Conservation (phyloP, 805 yeast species). For the Yarrowia bubula region DNA sequence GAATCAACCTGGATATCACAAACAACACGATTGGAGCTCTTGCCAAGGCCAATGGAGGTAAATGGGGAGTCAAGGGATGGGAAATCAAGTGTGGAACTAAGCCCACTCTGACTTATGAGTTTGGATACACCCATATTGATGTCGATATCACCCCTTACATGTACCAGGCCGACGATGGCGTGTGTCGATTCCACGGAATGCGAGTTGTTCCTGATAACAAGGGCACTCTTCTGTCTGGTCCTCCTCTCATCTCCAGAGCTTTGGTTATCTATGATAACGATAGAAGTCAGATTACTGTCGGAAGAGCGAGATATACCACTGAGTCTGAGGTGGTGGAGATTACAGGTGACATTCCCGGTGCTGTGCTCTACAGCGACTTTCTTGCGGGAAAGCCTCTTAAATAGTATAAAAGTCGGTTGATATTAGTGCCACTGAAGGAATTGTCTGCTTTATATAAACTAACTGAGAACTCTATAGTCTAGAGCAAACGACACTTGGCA, state of each 20-base stretch:
- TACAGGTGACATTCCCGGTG: neutral
- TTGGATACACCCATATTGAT: neutral
- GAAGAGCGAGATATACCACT: neutral
- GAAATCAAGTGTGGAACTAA: neutral
- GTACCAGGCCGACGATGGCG: neutral
- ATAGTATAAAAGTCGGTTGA: too few species aligned
- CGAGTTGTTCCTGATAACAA: neutral
- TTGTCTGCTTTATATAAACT: too few species aligned
- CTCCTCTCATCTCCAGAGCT: constrained; percentile 1
- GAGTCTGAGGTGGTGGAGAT: neutral
- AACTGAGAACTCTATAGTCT: too few species aligned
- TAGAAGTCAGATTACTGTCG: neutral
- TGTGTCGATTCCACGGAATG: neutral
- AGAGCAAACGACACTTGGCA: too few species aligned
- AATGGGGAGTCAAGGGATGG: neutral
- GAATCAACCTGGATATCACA: neutral
- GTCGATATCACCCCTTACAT: neutral
- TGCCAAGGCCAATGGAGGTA: neutral
- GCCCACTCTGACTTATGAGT: neutral
- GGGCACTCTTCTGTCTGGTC: neutral
- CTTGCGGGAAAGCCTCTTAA: neutral
- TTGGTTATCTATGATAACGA: neutral
- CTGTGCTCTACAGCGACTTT: neutral
- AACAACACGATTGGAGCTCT: neutral
- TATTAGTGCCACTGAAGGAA: too few species aligned